A percentile compares a stretch with the other conserved stretches of the same genome.
These are phyloP conservation scores for Marasmius tenuissimus DNA, from an alignment of 1,284 basidiomycete species.

Conservation along the genomic window DNA sequence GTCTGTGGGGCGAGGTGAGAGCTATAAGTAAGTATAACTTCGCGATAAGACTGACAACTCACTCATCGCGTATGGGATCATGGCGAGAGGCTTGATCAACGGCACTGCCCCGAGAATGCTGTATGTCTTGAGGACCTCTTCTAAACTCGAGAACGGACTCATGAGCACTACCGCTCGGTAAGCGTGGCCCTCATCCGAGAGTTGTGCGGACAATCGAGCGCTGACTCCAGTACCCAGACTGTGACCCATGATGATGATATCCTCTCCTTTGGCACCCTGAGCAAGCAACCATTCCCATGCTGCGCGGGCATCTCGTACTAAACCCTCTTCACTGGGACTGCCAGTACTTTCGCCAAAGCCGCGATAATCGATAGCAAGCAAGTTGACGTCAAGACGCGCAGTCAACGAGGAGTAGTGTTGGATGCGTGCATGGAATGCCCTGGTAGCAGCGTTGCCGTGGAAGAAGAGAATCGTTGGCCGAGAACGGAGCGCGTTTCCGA, in stretches of 20 bases:
- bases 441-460: constrained; percentile 87
- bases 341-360: constrained; percentile 91
- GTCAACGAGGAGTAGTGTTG: constrained; percentile 63
- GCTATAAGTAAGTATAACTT: background rate
- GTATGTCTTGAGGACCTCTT: constrained; percentile 70
- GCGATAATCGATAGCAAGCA: constrained; percentile 88
- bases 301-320: constrained; percentile 74
- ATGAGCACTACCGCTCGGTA: constrained; percentile 70
- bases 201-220: constrained; percentile 57
- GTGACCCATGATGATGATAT: constrained; percentile 77
- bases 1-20: constrained; percentile 35
- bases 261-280: constrained; percentile 54
- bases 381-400: constrained; percentile 68
- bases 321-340: constrained; percentile 71
- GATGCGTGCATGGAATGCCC: constrained; percentile 66
- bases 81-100: constrained; percentile 67
- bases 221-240: constrained; percentile 83
- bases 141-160: constrained; percentile 76
- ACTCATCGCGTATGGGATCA: constrained; percentile 74
- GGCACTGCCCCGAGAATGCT: constrained; percentile 69
- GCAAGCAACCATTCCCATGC: constrained; percentile 79
- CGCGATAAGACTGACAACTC: constrained; percentile 28
- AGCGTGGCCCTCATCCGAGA: constrained; percentile 53
- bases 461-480: constrained; percentile 85
- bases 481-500: constrained; percentile 49